A percentile compares a stretch with the other conserved stretches of the same genome.
Evolutionary conservation across 2,329 filamentous ascomycete species (phyloP).

Genomic region (Hypomyces rosellus): DNA sequence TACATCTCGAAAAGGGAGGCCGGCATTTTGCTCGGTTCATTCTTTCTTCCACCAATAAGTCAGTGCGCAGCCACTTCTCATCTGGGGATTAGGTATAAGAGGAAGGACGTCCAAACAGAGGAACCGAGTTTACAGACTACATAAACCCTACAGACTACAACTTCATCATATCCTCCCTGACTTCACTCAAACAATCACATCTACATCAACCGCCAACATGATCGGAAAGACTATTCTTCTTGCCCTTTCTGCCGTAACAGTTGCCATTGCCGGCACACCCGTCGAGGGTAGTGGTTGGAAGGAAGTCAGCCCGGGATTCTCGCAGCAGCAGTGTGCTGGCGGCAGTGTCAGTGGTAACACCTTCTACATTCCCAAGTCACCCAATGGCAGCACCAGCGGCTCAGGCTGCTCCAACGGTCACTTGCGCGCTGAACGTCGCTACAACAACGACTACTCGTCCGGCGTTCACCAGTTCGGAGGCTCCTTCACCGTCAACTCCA

Average conservation of each 20-base stretch:
- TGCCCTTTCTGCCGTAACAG: constrained; percentile 9
- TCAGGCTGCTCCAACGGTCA: constrained; percentile 18
- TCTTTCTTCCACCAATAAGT: no score
- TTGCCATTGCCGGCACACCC: constrained; percentile 12
- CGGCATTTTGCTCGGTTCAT: no score
- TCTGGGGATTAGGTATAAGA: no score
- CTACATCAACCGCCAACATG: constrained; percentile 2
- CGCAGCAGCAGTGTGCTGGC: constrained; percentile 14
- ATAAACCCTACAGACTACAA: no score
- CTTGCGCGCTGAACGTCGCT: constrained; percentile 17
- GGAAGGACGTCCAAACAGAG: no score
- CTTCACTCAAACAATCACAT: no score
- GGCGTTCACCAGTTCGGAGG: constrained; percentile 19
- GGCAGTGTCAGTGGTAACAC: constrained; percentile 14
- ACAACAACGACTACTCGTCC: constrained; percentile 16
- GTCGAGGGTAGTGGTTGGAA: constrained; percentile 15
- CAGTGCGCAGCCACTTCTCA: no score
- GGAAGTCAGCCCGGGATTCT: constrained; percentile 4
- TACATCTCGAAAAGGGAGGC: no score
- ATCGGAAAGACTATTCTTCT: constrained; percentile 10
- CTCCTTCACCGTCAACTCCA: constrained; percentile 19
- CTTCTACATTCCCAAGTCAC: constrained; percentile 13
- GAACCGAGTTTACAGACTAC: no score
- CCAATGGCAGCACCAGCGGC: constrained; percentile 16
- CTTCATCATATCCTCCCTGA: no score